Conservation (phyloP, 495 filamentous ascomycete genomes). For the Podospora didyma region DNA sequence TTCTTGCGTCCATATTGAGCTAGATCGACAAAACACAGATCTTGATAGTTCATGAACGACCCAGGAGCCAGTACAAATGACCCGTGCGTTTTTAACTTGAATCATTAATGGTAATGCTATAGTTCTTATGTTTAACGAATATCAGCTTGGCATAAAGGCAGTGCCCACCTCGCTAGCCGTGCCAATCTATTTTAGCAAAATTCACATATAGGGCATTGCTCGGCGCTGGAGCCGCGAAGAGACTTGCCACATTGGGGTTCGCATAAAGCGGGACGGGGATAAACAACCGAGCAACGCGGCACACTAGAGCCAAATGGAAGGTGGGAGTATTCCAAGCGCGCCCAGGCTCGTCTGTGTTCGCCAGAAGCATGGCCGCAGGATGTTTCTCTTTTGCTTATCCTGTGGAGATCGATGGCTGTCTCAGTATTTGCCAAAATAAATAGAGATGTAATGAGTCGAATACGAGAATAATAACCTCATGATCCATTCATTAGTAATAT, state of each 20-base stretch:
- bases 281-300: not conserved
- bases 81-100: slow-evolving; percentile 2
- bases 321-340: too few relatives aligned
- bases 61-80: not conserved
- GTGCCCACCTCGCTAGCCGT: not conserved
- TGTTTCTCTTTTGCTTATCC: too few relatives aligned
- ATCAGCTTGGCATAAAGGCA: not conserved
- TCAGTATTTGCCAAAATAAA: too few relatives aligned
- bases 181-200: slow-evolving; percentile 3
- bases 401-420: too few relatives aligned
- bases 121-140: not conserved
- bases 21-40: too few relatives aligned
- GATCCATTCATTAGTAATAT: too few relatives aligned
- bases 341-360: too few relatives aligned
- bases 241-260: not conserved
- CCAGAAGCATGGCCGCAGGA: too few relatives aligned
- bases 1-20: too few relatives aligned
- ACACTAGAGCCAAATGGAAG: not conserved
- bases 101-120: slow-evolving; percentile 7
- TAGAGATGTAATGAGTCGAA: too few relatives aligned
- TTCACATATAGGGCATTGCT: not conserved
- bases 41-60: not conserved
- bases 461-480: too few relatives aligned
- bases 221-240: not conserved
- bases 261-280: slow-evolving; percentile 1